Evolutionary conservation across 1,284 basidiomycete genomes (phyloP).

Genomic region (Exobasidium rhododendri): DNA sequence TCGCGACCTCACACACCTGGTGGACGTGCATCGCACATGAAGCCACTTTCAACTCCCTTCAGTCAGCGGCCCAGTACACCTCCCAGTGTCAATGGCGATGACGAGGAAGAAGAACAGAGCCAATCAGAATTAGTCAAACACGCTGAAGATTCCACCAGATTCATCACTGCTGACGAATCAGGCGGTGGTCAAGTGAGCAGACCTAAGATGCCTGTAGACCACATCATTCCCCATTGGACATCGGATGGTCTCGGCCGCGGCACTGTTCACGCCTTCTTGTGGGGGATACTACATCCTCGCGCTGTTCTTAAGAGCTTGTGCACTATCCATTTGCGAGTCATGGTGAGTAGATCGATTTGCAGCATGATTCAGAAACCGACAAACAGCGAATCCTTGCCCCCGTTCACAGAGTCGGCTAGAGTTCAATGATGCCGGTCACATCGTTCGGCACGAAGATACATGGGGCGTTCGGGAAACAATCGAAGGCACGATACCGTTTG

Average conservation of each 20-base stretch:
- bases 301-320: slow-evolving; percentile 39
- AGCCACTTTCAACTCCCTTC: slow-evolving; percentile 26
- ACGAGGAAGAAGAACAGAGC: slow-evolving; percentile 21
- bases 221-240: slow-evolving; percentile 46
- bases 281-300: slow-evolving; percentile 42
- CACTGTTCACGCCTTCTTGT: slow-evolving; percentile 39
- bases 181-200: slow-evolving; percentile 27
- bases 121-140: background rate
- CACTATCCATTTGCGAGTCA: slow-evolving; percentile 49
- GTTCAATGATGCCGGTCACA: slow-evolving; percentile 53
- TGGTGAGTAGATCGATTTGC: slow-evolving; percentile 20
- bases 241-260: slow-evolving; percentile 40
- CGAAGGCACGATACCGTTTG: slow-evolving; percentile 50
- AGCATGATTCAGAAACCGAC: too few species aligned
- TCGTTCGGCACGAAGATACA: slow-evolving; percentile 53
- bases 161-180: slow-evolving; percentile 25
- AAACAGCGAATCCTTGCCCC: too few species aligned
- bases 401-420: slow-evolving; percentile 39
- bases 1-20: slow-evolving; percentile 43
- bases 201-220: slow-evolving; percentile 43
- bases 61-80: slow-evolving; percentile 21
- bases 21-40: slow-evolving; percentile 19
- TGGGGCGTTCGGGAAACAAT: slow-evolving; percentile 53
- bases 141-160: slow-evolving; percentile 21
- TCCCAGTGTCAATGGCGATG: slow-evolving; percentile 43